phyloP scores from a whole-genome alignment of 2,329 filamentous ascomycete genomes.

The Penicillium brasilianum region DNA sequence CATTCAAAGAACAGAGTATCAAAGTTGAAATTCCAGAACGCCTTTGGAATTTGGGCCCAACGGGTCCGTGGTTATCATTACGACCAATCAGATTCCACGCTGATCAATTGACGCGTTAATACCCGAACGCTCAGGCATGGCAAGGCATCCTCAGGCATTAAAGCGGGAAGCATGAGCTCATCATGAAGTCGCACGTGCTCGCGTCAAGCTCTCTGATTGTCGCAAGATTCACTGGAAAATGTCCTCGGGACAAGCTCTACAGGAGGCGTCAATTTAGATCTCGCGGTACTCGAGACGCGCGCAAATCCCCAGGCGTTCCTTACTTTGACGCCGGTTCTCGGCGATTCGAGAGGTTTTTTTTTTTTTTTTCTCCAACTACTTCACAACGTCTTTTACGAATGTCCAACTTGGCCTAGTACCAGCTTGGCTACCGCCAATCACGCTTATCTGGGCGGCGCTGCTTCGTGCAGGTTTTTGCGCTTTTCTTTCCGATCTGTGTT shows the following conservation, averaged over 20 bases:
- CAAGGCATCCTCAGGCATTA: conserved; percentile 4
- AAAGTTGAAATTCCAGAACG: conserved; percentile 6
- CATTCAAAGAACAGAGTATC: neutral
- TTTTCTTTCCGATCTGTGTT: conserved; percentile 3
- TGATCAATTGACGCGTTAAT: neutral
- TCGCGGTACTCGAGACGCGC: conserved; percentile 9
- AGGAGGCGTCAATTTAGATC: conserved; percentile 5
- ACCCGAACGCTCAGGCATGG: neutral
- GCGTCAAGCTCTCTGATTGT: conserved; percentile 18
- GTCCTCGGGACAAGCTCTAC: neutral
- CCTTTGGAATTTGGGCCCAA: conserved; percentile 17
- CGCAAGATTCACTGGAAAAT: conserved; percentile 4
- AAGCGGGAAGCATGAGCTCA: conserved; percentile 22
- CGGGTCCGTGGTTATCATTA: conserved; percentile 1
- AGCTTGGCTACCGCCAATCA: conserved; percentile 5
- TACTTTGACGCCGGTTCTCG: conserved; percentile 8
- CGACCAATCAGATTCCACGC: conserved; percentile 9
- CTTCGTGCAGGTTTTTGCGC: neutral
- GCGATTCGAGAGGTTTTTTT: conserved; percentile 3
- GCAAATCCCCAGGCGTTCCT: neutral
- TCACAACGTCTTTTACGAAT: neutral
- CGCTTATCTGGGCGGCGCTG: neutral
- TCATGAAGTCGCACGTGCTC: conserved; percentile 28
- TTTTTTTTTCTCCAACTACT: conserved; percentile 3
- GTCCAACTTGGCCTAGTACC: conserved; percentile 12